Percentiles rank a stretch among this genome's conserved stretches.
Conservation (phyloP, 345 rosid species). For the Noccaea caerulescens region DNA sequence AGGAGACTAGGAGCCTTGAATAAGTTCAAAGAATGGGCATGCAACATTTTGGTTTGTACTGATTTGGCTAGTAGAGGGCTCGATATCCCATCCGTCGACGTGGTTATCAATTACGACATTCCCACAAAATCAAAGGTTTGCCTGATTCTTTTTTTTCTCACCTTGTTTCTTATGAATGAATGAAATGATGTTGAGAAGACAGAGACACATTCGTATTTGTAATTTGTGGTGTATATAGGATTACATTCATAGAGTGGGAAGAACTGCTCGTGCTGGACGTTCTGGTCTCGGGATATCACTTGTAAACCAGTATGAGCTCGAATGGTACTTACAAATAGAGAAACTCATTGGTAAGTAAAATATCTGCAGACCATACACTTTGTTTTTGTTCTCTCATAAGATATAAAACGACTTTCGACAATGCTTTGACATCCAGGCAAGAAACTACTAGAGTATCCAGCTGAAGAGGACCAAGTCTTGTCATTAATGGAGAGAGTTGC, state of each 20-base stretch:
- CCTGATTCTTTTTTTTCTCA: neutral
- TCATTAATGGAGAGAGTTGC: constrained; percentile 57
- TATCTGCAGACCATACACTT: neutral
- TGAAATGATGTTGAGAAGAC: neutral
- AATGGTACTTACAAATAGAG: constrained; percentile 91
- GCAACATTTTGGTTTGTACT: constrained; percentile 86
- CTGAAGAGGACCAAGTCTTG: constrained; percentile 79
- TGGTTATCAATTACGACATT: constrained; percentile 89
- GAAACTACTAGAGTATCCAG: constrained; percentile 69
- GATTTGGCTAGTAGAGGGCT: constrained; percentile 98
- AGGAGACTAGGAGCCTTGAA: constrained; percentile 92
- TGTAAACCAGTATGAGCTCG: constrained; percentile 86
- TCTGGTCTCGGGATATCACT: constrained; percentile 92
- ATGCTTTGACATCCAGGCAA: constrained; percentile 56
- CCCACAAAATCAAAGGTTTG: constrained; percentile 57
- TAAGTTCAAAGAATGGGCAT: constrained; percentile 88
- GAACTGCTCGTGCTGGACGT: constrained; percentile 99
- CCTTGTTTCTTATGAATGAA: constrained; percentile 6
- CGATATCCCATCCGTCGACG: constrained; percentile 89
- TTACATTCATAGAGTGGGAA: constrained; percentile 86
- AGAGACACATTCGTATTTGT: constrained; percentile 4
- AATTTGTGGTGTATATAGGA: constrained; percentile 53
- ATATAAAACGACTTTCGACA: neutral
- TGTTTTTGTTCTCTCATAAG: neutral
- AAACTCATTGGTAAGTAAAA: constrained; percentile 71